A percentile compares a stretch with the other conserved stretches of the same genome.
phyloP scores from a whole-genome alignment of 805 yeast species.

The Saturnispora kantuleensis region DNA sequence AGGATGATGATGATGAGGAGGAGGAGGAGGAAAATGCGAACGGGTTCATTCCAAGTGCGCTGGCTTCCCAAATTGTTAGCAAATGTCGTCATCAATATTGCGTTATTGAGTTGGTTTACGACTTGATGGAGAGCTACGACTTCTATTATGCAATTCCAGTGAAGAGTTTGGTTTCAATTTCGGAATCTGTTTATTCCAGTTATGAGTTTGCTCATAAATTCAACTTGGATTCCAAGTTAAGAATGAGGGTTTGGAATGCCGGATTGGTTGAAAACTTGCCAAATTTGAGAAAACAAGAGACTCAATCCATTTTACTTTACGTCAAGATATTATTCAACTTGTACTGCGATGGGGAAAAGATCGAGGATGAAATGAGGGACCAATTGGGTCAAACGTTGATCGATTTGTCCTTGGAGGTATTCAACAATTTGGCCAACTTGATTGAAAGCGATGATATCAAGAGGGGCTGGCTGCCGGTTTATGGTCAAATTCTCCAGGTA shows the following conservation, averaged over 20 bases:
- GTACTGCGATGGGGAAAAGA: slow-evolving; percentile 56
- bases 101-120: slow-evolving; percentile 79
- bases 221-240: slow-evolving; percentile 78
- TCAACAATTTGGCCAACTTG: slow-evolving; percentile 58
- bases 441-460: slow-evolving; percentile 74
- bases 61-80: slow-evolving; percentile 58
- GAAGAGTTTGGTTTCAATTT: slow-evolving; percentile 46
- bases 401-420: slow-evolving; percentile 62
- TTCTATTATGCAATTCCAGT: slow-evolving; percentile 68
- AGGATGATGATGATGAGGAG: slow-evolving; percentile 16
- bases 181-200: slow-evolving; percentile 52
- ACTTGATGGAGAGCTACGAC: slow-evolving; percentile 57
- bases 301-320: slow-evolving; percentile 80
- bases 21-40: slow-evolving; percentile 7
- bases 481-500: slow-evolving; percentile 78
- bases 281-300: slow-evolving; percentile 83
- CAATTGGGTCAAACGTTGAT: slow-evolving; percentile 45
- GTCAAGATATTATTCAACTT: slow-evolving; percentile 71
- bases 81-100: slow-evolving; percentile 86
- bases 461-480: slow-evolving; percentile 89
- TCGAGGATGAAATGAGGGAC: slow-evolving; percentile 35
- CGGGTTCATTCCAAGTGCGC: slow-evolving; percentile 30
- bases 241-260: slow-evolving; percentile 84
- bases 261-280: slow-evolving; percentile 91
- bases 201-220: slow-evolving; percentile 79